These are phyloP conservation scores for Candida ovalis DNA, from an alignment of 805 yeast species.

Conservation along the genomic window DNA sequence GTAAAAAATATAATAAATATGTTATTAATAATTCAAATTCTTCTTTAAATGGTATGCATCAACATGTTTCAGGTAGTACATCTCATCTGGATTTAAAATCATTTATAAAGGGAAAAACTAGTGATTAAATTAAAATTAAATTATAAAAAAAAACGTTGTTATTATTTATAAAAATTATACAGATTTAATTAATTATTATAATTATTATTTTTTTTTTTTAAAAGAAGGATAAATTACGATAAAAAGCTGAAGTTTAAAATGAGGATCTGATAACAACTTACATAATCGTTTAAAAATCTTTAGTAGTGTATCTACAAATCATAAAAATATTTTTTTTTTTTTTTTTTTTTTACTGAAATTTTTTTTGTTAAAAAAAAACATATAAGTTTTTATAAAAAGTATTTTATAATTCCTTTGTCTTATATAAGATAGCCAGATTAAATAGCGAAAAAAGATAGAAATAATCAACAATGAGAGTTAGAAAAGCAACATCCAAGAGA, in stretches of 20 bases:
- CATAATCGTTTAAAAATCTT: background rate
- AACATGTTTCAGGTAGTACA: background rate
- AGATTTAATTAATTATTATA: background rate
- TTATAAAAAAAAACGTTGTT: background rate
- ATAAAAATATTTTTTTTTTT: background rate
- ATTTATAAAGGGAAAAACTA: constrained; percentile 13
- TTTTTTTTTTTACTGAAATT: constrained; percentile 1
- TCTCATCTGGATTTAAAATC: constrained; percentile 21
- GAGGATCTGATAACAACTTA: background rate
- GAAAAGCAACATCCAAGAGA: constrained; percentile 77
- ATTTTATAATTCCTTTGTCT: background rate
- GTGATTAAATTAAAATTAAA: constrained; percentile 5
- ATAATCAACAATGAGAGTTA: constrained; percentile 29
- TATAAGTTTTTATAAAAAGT: background rate
- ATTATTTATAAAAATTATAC: background rate
- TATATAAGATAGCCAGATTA: background rate
- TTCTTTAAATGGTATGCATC: background rate
- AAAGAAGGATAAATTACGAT: too few species aligned
- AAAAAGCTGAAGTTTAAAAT: too few species aligned
- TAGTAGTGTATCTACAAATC: background rate
- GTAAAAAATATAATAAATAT: constrained; percentile 23
- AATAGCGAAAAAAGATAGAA: background rate
- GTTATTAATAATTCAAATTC: constrained; percentile 4
- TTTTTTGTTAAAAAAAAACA: background rate
- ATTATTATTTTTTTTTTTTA: too few species aligned